Base-by-base conservation (phyloP, 2,329 filamentous ascomycete species). In the Leptographium flavum region DNA sequence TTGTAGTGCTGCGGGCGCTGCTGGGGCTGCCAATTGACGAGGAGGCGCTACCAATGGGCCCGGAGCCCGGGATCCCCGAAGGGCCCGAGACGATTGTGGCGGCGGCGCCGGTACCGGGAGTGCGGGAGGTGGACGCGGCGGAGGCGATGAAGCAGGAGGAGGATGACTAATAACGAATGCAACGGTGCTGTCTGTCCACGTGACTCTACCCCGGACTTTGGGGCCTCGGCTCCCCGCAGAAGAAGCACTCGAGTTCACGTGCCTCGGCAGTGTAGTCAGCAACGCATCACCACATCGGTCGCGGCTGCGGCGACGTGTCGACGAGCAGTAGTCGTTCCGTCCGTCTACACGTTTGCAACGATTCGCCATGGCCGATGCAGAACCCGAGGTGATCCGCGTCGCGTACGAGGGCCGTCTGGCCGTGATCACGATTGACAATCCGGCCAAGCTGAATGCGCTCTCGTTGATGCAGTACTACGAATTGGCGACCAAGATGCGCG, bases 361-460 rank as follows among this genome's bases (percentile, higher is more conserved):
- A 19, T 22, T 38, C 25, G 25, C 39, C 38, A 53, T 49, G 47
- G 23, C 40, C 11, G 32, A 39, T 2, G 46, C 36, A 11, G 38
- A 43, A 3, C 21, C 47, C 31, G 30, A 45, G 9, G 68, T 81
- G 48, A 71, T 67, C 53, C 60, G 69, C 39, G 58, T 84, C 55
- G 70, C 77, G 49, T 83, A 79, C 61, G 68, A 70, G 55, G 81
- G 76, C 60, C 79, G 79, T 48, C 66, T 87, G 52, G 86, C 90
- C 57, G 76, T 88, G 58, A 80, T 98, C 62, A 94, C 86, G 17
- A 80, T 98, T 58, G 81, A 88, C 64, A 82, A 85, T 43, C 75
- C 81, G 45, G 75, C 79, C 59, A 95, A 95, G 67, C 84, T 96
- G 62, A 93, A 93, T 62, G 87, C 90, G 28, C 66, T 95, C 43